These are phyloP conservation scores for Leishmania tarentolae DNA, from an alignment of 208 protist genomes.

Conservation along the genomic window DNA sequence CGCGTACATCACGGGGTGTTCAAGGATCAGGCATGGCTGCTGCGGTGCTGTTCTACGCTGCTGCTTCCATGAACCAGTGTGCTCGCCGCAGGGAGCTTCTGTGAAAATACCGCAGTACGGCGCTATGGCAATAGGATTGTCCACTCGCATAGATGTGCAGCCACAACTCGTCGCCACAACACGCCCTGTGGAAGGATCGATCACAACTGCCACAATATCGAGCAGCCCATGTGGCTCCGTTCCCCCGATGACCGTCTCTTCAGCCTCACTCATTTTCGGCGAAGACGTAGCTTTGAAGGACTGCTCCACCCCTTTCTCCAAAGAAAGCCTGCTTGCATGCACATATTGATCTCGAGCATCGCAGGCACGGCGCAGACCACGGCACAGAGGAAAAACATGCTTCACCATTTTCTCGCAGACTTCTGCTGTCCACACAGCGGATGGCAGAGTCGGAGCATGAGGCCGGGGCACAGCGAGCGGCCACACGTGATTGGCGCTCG, in stretches of 20 bases:
- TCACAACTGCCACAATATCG: constrained; percentile 51
- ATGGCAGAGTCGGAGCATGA: constrained; percentile 20
- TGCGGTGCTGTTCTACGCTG: not conserved
- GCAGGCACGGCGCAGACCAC: constrained; percentile 4
- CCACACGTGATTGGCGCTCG: constrained; percentile 61
- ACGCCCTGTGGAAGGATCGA: constrained; percentile 40
- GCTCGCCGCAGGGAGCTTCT: not conserved
- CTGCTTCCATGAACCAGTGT: not conserved
- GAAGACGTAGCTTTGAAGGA: not conserved
- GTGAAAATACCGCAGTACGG: constrained; percentile 34
- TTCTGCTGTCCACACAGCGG: constrained; percentile 7
- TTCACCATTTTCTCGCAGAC: constrained; percentile 30
- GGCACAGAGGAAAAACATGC: constrained; percentile 39
- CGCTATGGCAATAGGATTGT: constrained; percentile 36
- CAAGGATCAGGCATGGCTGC: constrained; percentile 35
- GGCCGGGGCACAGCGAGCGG: constrained; percentile 76
- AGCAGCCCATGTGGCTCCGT: constrained; percentile 15
- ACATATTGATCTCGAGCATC: not conserved
- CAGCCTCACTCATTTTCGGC: not conserved
- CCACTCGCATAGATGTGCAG: constrained; percentile 32
- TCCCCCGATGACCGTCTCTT: not conserved
- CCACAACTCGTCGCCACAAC: constrained; percentile 58
- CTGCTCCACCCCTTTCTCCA: not conserved
- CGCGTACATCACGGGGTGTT: constrained; percentile 79
- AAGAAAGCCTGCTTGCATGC: not conserved